A percentile compares a stretch with the other conserved stretches of the same genome.
Evolutionary conservation across 1,284 basidiomycete species (phyloP).

Genomic region (Ustilago vetiveriae): DNA sequence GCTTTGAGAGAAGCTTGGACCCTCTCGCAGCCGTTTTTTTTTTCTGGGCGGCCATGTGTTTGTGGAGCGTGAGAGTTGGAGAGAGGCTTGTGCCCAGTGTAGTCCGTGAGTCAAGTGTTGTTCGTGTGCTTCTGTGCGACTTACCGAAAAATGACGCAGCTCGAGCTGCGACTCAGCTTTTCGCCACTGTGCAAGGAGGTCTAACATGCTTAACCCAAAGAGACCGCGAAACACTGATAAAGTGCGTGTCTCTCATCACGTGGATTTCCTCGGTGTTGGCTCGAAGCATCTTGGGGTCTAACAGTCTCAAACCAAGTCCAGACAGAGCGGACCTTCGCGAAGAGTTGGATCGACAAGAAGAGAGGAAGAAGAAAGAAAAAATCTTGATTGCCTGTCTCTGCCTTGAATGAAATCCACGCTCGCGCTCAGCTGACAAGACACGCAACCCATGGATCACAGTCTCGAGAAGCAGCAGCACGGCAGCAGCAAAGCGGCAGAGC

Average conservation of each 20-base stretch:
- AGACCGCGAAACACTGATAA: neutral
- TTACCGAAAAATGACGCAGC: constrained; percentile 20
- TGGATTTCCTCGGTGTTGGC: constrained; percentile 5
- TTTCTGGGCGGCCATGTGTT: constrained; percentile 1
- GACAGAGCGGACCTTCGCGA: no score
- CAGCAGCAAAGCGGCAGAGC: no score
- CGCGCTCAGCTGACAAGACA: no score
- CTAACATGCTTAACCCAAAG: neutral
- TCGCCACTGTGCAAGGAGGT: neutral
- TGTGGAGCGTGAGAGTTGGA: constrained; percentile 17
- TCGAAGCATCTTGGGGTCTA: no score
- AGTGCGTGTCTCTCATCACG: constrained; percentile 20
- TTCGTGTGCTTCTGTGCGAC: neutral
- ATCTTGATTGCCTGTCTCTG: no score
- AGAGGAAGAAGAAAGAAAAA: constrained; percentile 26
- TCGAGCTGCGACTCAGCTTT: constrained; percentile 15
- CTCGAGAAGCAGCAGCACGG: no score
- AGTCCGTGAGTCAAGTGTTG: no score
- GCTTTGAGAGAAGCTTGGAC: constrained; percentile 1
- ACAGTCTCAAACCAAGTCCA: no score
- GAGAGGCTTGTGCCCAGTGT: no score
- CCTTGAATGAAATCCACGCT: no score
- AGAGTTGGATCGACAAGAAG: no score
- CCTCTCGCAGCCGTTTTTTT: neutral
- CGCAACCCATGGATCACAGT: no score